Base-by-base conservation (phyloP, 805 yeast species). In the Candida taoyuanica region DNA sequence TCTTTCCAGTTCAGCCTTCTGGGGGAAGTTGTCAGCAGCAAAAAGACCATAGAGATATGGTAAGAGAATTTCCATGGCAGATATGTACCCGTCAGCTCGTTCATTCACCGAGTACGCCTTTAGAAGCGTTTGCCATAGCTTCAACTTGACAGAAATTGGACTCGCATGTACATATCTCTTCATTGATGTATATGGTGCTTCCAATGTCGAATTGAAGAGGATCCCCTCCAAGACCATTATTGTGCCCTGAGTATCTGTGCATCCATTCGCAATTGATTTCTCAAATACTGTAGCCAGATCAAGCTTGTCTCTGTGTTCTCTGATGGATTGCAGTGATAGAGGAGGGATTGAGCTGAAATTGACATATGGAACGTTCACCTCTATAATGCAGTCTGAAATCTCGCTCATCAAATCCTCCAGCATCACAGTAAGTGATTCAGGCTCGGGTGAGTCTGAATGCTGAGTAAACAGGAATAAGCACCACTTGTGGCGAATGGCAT, bases 111-210 rank as follows among this genome's bases (percentile, higher is more conserved):
- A 54, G 49, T 82, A 85, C 39, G 71, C 71, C 45, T 72, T 75
- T 33, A 86, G 68, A 14, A 89, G 63, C 17, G 82, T 69, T 23
- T 74, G 76, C 95, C 97, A 89, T 3, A 93, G 60, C 37, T 80
- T 79, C 27, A 88, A 62, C 39, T 74, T 75, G 55, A 87, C 70
- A 17, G 76, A 81, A 17, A 82, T 64, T 0, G 93, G 76, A 0
- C 94, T 77, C 11, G 64, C 66, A 3, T 66, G 60, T 13, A 93
- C 64, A 52, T 91, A 86, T 11, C 64, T 58, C 17, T 70, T 65
- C 57, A 87, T 78, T 7, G 88, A 78, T 13, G 52, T 46, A 25
- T 72, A 66, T 5, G 19, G 15, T 25, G 69, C 73, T 1, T 53
- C 39, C 14, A 6, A n/a, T 11, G 9, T 25, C 14, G 28, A 25